These are phyloP conservation scores for Thamnidium elegans DNA, from an alignment of 192 early-diverging fungal genomes.

Conservation along the genomic window DNA sequence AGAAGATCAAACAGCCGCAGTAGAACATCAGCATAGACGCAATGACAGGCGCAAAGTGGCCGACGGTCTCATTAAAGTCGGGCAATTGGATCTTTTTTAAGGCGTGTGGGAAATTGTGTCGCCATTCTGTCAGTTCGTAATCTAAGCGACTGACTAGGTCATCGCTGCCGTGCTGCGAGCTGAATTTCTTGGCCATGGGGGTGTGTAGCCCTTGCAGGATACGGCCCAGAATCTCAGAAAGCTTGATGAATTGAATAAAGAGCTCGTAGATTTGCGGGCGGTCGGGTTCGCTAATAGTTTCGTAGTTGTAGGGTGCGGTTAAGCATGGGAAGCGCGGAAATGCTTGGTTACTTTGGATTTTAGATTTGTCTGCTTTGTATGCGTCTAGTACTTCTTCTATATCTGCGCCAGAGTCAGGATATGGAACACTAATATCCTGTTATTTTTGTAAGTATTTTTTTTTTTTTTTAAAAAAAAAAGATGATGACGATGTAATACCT, in stretches of 20 bases:
- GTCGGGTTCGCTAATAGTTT: not conserved
- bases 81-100: not conserved
- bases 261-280: slow-evolving; percentile 7
- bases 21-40: slow-evolving; percentile 5
- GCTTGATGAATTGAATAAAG: slow-evolving; percentile 25
- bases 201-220: slow-evolving; percentile 19
- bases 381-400: slow-evolving; percentile 17
- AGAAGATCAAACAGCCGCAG: not conserved
- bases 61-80: not conserved
- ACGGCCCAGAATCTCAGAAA: slow-evolving; percentile 24
- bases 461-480: too few relatives aligned
- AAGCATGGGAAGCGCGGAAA: slow-evolving; percentile 19
- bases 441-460: too few relatives aligned
- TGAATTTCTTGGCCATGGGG: slow-evolving; percentile 20
- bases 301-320: not conserved
- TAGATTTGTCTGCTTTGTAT: not conserved
- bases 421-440: slow-evolving; percentile 18
- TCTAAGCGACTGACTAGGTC: slow-evolving; percentile 17
- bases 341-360: not conserved
- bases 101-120: slow-evolving; percentile 8
- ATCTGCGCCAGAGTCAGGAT: slow-evolving; percentile 17
- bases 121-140: slow-evolving; percentile 26
- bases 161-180: slow-evolving; percentile 24
- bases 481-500: too few relatives aligned
- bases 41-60: slow-evolving; percentile 3